Evolutionary conservation across 2,329 filamentous ascomycete genomes (phyloP).

Genomic region (Arachnomyces sp.): DNA sequence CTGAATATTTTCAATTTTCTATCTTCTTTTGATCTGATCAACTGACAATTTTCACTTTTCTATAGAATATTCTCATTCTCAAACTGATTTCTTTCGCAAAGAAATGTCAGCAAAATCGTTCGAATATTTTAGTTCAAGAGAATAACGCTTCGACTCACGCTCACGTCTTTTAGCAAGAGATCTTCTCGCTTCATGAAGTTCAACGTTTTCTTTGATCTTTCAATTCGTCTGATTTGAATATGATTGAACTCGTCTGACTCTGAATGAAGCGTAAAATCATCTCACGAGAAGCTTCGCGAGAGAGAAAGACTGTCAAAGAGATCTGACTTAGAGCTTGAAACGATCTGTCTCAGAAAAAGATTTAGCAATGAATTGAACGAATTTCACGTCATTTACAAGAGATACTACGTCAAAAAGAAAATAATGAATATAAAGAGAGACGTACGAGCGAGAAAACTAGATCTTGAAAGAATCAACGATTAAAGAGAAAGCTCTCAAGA

Average conservation of each 20-base stretch:
- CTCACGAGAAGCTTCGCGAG: slow-evolving; percentile 2
- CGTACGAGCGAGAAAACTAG: too few species aligned
- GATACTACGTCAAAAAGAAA: too few species aligned
- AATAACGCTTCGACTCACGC: slow-evolving; percentile 15
- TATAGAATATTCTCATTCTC: slow-evolving; percentile 6
- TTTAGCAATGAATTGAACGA: slow-evolving; percentile 13
- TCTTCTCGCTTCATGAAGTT: slow-evolving; percentile 7
- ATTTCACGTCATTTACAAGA: slow-evolving; percentile 2
- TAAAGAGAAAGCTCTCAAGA: too few species aligned
- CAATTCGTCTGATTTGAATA: slow-evolving; percentile 2
- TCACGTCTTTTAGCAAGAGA: slow-evolving; percentile 1
- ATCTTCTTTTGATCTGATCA: too few species aligned
- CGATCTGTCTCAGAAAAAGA: slow-evolving; percentile 8
- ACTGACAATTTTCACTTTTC: neutral
- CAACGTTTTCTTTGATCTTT: slow-evolving; percentile 7
- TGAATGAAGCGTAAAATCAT: slow-evolving; percentile 11
- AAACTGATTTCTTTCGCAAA: slow-evolving; percentile 17
- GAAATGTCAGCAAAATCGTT: slow-evolving; percentile 8
- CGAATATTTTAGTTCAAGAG: slow-evolving; percentile 15
- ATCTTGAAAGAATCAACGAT: too few species aligned
- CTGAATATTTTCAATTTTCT: neutral
- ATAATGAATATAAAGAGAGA: too few species aligned
- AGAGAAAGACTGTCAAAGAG: neutral
- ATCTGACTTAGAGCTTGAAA: slow-evolving; percentile 8
- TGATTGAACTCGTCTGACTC: too few species aligned